These are phyloP conservation scores for Yamadazyma atmosphaerica DNA, from an alignment of 1,139 yeast species.

Conservation along the genomic window DNA sequence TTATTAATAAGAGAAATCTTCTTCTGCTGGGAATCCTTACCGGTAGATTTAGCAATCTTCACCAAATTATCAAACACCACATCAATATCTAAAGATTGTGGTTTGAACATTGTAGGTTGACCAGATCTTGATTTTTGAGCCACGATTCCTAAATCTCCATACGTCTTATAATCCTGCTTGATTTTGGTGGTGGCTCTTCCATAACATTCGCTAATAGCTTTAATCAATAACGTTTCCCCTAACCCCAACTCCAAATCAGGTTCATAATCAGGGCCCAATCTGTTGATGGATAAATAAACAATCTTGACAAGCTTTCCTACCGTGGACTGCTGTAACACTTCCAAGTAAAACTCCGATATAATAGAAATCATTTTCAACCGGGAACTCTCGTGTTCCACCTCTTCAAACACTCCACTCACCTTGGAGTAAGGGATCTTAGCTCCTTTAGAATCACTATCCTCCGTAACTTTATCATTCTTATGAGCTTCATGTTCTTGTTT, in stretches of 20 bases:
- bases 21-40: conserved; percentile 78
- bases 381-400: conserved; percentile 75
- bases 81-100: conserved; percentile 72
- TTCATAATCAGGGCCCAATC: conserved; percentile 94
- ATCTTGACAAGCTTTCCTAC: conserved; percentile 66
- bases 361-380: conserved; percentile 76
- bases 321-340: conserved; percentile 53
- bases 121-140: conserved; percentile 82
- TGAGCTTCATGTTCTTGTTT: conserved; percentile 22
- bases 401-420: conserved; percentile 68
- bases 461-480: conserved; percentile 12
- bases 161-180: conserved; percentile 69
- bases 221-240: conserved; percentile 85
- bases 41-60: conserved; percentile 75
- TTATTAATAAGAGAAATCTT: conserved; percentile 79
- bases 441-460: background rate
- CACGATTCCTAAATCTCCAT: conserved; percentile 89
- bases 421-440: conserved; percentile 57
- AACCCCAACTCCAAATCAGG: conserved; percentile 85
- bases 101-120: conserved; percentile 93
- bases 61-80: conserved; percentile 73
- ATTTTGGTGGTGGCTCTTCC: conserved; percentile 76
- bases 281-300: conserved; percentile 81
- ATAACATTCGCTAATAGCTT: conserved; percentile 87
- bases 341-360: conserved; percentile 68